Percentiles rank a stretch among this genome's conserved stretches.
phyloP scores from a whole-genome alignment of 2,329 filamentous ascomycete species.

The Penicillium corylophilum region DNA sequence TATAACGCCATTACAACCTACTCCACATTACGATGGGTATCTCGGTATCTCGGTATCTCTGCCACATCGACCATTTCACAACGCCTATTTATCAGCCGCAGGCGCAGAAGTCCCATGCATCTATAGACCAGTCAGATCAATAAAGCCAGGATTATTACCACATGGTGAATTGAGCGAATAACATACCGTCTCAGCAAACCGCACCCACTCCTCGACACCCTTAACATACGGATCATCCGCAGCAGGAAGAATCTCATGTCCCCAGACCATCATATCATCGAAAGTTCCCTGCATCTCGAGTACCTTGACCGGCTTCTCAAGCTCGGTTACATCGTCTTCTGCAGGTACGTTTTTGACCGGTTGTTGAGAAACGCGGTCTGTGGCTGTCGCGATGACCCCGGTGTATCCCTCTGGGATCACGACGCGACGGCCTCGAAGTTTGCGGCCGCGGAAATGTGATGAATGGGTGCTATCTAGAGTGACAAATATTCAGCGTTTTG shows the following conservation, averaged over 20 bases:
- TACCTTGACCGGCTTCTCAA: slow-evolving; percentile 53
- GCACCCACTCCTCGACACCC: slow-evolving; percentile 77
- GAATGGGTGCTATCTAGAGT: slow-evolving; percentile 42
- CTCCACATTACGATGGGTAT: background rate
- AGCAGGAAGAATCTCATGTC: slow-evolving; percentile 68
- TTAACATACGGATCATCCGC: slow-evolving; percentile 69
- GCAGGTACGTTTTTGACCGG: slow-evolving; percentile 40
- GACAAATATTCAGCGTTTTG: background rate
- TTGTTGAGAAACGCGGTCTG: slow-evolving; percentile 34
- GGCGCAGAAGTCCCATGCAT: slow-evolving; percentile 25
- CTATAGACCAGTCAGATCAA: slow-evolving; percentile 18
- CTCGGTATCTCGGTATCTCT: background rate
- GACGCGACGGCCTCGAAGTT: slow-evolving; percentile 67
- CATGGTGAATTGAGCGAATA: too few relatives aligned
- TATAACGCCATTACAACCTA: background rate
- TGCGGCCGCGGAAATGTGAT: slow-evolving; percentile 76
- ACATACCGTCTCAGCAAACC: slow-evolving; percentile 66
- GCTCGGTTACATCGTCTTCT: slow-evolving; percentile 47
- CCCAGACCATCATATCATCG: slow-evolving; percentile 78
- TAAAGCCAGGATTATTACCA: too few relatives aligned
- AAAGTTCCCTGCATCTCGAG: slow-evolving; percentile 68
- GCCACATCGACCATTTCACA: too few relatives aligned
- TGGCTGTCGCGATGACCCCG: slow-evolving; percentile 60
- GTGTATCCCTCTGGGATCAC: slow-evolving; percentile 70
- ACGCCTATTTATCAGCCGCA: slow-evolving; percentile 8